phyloP scores from a whole-genome alignment of 2,329 filamentous ascomycete genomes.

The Aspergillus ibericus region DNA sequence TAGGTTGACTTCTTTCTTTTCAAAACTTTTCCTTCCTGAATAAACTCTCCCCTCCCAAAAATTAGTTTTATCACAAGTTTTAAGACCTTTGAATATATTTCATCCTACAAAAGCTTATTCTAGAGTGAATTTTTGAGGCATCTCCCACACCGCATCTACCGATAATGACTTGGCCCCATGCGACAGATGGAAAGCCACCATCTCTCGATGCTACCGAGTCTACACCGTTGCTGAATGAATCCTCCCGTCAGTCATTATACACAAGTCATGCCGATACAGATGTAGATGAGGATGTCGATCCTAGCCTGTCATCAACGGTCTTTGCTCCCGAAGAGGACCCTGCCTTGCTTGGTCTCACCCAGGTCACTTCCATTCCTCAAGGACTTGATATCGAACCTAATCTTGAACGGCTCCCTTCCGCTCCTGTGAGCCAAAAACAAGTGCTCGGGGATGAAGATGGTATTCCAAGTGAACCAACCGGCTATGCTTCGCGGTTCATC shows the following conservation, averaged over 20 bases:
- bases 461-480: conserved; percentile 11
- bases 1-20: neutral
- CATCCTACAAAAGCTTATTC: neutral
- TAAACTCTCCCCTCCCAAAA: neutral
- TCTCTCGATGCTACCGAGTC: neutral
- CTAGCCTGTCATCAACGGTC: neutral
- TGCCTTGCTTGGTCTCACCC: neutral
- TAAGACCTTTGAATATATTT: neutral
- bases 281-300: neutral
- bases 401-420: conserved; percentile 25
- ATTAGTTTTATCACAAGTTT: neutral
- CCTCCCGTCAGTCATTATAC: neutral
- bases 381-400: conserved; percentile 28
- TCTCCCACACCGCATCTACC: neutral
- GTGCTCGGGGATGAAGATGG: conserved; percentile 7
- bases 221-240: conserved; percentile 2
- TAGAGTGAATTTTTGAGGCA: neutral
- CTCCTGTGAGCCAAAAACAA: conserved; percentile 12
- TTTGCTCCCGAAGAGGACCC: neutral
- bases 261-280: neutral
- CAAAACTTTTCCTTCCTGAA: neutral
- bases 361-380: conserved; percentile 29
- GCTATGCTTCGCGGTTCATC: conserved; percentile 37
- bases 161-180: conserved; percentile 1
- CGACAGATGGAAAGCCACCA: neutral